phyloP scores from a whole-genome alignment of 2,329 filamentous ascomycete genomes.

The Aspergillus spinulosporus region DNA sequence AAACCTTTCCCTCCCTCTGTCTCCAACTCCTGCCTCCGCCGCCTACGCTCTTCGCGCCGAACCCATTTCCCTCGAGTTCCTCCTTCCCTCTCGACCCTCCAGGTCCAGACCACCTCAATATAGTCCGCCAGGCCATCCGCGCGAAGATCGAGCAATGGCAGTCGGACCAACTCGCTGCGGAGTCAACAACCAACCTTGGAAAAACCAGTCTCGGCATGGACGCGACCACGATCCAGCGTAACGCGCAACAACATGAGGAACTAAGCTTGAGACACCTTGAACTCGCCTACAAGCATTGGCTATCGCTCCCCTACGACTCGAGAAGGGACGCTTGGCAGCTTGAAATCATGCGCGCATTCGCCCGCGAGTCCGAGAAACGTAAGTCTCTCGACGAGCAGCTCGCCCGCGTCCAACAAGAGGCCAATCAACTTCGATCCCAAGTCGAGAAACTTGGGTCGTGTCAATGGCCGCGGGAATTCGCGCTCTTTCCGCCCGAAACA shows the following conservation, averaged over 20 bases:
- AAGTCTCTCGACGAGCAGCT: slow-evolving; percentile 46
- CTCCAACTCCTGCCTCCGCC: slow-evolving; percentile 78
- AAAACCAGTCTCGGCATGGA: slow-evolving; percentile 32
- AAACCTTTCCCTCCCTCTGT: slow-evolving; percentile 83
- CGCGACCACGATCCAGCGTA: slow-evolving; percentile 43
- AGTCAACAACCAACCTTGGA: slow-evolving; percentile 48
- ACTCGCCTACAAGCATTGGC: slow-evolving; percentile 78
- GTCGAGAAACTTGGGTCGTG: slow-evolving; percentile 48
- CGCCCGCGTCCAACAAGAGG: slow-evolving; percentile 49
- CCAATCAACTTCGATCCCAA: slow-evolving; percentile 50
- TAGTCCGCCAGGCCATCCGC: slow-evolving; percentile 66
- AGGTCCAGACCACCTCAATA: slow-evolving; percentile 69
- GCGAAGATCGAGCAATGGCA: slow-evolving; percentile 69
- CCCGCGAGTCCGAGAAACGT: slow-evolving; percentile 46
- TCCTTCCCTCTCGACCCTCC: slow-evolving; percentile 83
- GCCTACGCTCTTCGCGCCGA: slow-evolving; percentile 77
- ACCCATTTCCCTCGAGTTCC: slow-evolving; percentile 72
- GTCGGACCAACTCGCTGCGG: slow-evolving; percentile 42
- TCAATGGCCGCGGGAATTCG: slow-evolving; percentile 52
- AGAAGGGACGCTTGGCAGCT: slow-evolving; percentile 51
- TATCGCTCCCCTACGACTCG: slow-evolving; percentile 57
- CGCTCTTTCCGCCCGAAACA: slow-evolving; percentile 49
- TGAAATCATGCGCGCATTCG: slow-evolving; percentile 50
- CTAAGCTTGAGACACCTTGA: slow-evolving; percentile 73
- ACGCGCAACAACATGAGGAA: slow-evolving; percentile 63